phyloP scores from a whole-genome alignment of 768 basidiomycete genomes.

The Hygrophorus pudorinus region DNA sequence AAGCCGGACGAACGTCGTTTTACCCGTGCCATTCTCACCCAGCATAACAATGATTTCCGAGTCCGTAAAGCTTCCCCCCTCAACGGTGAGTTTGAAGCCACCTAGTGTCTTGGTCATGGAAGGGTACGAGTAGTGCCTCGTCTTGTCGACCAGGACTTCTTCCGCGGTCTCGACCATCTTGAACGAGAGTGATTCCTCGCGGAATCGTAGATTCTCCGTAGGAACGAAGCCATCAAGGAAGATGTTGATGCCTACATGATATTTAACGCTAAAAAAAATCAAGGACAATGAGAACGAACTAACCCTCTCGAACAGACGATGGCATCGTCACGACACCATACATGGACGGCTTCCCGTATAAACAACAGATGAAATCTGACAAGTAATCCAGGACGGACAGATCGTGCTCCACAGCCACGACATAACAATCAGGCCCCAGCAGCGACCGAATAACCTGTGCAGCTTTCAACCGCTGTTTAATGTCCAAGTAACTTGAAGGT shows the following conservation, averaged over 20 bases:
- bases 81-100: constrained; percentile 88
- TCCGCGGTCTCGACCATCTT: constrained; percentile 97
- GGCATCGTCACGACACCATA: constrained; percentile 99
- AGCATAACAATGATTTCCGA: constrained; percentile 99
- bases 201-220: constrained; percentile 96
- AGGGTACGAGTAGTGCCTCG: constrained; percentile 86
- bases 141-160: constrained; percentile 78
- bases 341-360: constrained; percentile 96
- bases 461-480: constrained; percentile 90
- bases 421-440: constrained; percentile 76
- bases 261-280: background rate
- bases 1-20: constrained; percentile 95
- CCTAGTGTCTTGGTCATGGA: constrained; percentile 97
- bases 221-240: constrained; percentile 99
- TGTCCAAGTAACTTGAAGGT: constrained; percentile 95
- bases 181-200: constrained; percentile 91
- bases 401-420: constrained; percentile 98
- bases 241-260: constrained; percentile 82
- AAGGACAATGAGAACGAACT: no score
- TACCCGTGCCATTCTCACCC: constrained; percentile 98
- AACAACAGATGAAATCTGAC: constrained; percentile 95
- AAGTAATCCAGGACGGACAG: constrained; percentile 96
- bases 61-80: constrained; percentile 89
- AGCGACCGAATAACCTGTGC: constrained; percentile 91
- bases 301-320: constrained; percentile 94